phyloP scores from a whole-genome alignment of 2,329 filamentous ascomycete genomes.

The Epicoccum sorghinum region DNA sequence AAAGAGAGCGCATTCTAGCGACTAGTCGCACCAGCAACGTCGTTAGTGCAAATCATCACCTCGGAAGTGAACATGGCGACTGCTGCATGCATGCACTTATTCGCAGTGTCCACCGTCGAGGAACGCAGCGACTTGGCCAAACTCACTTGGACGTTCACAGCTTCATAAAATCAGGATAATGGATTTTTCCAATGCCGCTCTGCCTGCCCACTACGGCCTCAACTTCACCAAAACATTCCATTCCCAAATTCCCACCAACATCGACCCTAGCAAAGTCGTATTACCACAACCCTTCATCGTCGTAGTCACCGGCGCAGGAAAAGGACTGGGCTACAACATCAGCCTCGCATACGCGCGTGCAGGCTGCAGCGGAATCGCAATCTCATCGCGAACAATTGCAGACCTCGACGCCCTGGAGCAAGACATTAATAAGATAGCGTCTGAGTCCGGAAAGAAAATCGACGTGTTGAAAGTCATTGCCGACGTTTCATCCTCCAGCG shows the following conservation, averaged over 20 bases:
- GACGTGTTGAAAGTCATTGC: constrained; percentile 31
- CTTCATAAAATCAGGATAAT: not conserved
- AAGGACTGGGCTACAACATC: constrained; percentile 60
- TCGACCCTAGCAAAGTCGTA: constrained; percentile 48
- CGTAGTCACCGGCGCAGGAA: constrained; percentile 62
- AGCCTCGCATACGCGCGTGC: constrained; percentile 61
- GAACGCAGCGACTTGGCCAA: not conserved
- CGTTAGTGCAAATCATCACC: not conserved
- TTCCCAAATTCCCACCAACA: constrained; percentile 59
- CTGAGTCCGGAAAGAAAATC: constrained; percentile 21
- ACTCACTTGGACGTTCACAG: not conserved
- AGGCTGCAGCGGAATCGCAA: constrained; percentile 58
- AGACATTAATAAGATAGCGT: constrained; percentile 15
- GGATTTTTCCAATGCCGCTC: constrained; percentile 2
- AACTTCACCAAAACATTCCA: constrained; percentile 37
- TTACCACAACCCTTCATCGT: constrained; percentile 37
- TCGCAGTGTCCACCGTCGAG: too few species aligned
- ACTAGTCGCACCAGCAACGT: constrained; percentile 9
- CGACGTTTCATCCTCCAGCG: constrained; percentile 17
- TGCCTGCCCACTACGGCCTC: constrained; percentile 15
- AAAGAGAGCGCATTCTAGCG: not conserved
- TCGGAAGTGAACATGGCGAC: too few species aligned
- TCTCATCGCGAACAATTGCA: constrained; percentile 43
- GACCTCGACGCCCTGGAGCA: constrained; percentile 21
- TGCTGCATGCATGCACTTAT: too few species aligned